These are phyloP conservation scores for Naegleria lovaniensis DNA, from an alignment of 208 protist species.

Conservation along the genomic window DNA sequence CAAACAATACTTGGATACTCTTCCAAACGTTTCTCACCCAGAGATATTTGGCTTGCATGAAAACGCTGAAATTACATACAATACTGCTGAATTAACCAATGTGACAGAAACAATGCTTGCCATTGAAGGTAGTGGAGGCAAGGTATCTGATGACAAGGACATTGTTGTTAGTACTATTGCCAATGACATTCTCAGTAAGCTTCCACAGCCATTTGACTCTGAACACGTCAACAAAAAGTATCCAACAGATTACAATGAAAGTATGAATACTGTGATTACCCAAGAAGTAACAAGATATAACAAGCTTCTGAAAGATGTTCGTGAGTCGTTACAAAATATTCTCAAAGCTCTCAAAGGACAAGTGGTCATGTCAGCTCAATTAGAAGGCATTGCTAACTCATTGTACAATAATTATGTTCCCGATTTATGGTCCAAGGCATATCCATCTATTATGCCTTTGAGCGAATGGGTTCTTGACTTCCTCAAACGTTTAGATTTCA, in stretches of 20 bases:
- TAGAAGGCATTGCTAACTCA: slow-evolving; percentile 83
- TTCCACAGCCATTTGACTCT: slow-evolving; percentile 72
- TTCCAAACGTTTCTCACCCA: slow-evolving; percentile 84
- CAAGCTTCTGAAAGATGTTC: slow-evolving; percentile 71
- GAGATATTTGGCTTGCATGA: slow-evolving; percentile 94
- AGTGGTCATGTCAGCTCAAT: slow-evolving; percentile 91
- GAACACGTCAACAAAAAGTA: slow-evolving; percentile 73
- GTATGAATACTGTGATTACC: slow-evolving; percentile 95
- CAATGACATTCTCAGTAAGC: slow-evolving; percentile 61
- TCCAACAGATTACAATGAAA: slow-evolving; percentile 89
- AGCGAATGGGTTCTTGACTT: slow-evolving; percentile 87
- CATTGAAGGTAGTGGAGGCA: slow-evolving; percentile 33
- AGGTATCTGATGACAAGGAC: slow-evolving; percentile 2
- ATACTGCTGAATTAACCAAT: slow-evolving; percentile 45
- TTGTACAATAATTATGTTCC: slow-evolving; percentile 93
- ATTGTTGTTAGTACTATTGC: slow-evolving; percentile 66
- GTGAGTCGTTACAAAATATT: slow-evolving; percentile 65
- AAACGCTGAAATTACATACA: slow-evolving; percentile 94
- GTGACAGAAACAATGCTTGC: slow-evolving; percentile 47
- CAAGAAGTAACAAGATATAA: slow-evolving; percentile 95
- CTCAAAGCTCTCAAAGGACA: slow-evolving; percentile 89
- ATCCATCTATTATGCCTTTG: slow-evolving; percentile 87
- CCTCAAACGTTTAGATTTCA: slow-evolving; percentile 75
- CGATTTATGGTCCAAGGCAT: slow-evolving; percentile 72
- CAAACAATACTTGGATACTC: slow-evolving; percentile 74